These are phyloP conservation scores for Heteromeles arbutifolia DNA, from an alignment of 306 rosid species.

Conservation along the genomic window DNA sequence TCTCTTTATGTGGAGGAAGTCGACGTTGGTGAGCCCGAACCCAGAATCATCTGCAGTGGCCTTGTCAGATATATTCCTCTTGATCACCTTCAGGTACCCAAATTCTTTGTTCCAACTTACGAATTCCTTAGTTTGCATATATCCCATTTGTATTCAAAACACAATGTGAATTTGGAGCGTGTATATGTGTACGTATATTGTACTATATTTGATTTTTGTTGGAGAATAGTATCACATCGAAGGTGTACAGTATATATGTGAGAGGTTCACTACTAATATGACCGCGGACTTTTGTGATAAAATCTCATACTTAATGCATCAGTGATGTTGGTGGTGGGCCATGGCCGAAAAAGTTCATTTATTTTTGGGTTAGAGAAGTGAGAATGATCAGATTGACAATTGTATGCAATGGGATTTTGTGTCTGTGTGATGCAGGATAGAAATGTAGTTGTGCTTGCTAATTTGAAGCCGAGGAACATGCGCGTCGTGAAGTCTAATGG, in stretches of 20 bases:
- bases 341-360: background rate
- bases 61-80: conserved; percentile 47
- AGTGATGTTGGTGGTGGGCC: background rate
- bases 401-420: background rate
- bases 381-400: background rate
- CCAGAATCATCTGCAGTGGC: conserved; percentile 88
- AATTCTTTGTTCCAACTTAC: background rate
- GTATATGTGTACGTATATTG: background rate
- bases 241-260: too few species aligned
- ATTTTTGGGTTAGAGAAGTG: background rate
- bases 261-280: background rate
- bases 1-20: conserved; percentile 86
- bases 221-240: background rate
- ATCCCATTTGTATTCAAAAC: background rate
- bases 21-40: conserved; percentile 74
- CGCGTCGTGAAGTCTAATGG: conserved; percentile 87
- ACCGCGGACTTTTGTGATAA: background rate
- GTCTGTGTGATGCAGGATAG: conserved; percentile 39
- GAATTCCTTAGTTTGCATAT: background rate
- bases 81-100: conserved; percentile 7
- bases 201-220: background rate
- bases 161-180: background rate
- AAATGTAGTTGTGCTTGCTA: conserved; percentile 71
- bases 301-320: background rate
- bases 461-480: conserved; percentile 92